A percentile compares a stretch with the other conserved stretches of the same genome.
Conservation (phyloP, 371 early-diverging fungal genomes). For the Mortierella sp. region DNA sequence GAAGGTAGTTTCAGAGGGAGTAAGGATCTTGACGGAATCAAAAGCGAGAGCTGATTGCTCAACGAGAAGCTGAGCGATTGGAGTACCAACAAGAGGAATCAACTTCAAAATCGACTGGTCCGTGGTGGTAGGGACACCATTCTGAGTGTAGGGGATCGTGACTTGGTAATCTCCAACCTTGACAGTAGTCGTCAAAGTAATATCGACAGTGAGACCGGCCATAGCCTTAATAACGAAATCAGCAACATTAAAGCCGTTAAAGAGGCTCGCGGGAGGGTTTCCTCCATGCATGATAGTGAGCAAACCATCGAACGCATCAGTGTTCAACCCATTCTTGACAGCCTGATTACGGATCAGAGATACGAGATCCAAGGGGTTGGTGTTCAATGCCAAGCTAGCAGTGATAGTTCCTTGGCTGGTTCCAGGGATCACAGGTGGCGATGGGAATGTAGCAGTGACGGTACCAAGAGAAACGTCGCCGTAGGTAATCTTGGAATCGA, state of each 20-base stretch:
- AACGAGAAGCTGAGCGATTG: slow-evolving; percentile 67
- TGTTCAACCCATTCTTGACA: slow-evolving; percentile 59
- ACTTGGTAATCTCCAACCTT: slow-evolving; percentile 66
- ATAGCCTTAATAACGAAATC: slow-evolving; percentile 64
- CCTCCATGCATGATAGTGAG: slow-evolving; percentile 58
- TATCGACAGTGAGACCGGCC: slow-evolving; percentile 63
- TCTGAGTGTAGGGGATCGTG: slow-evolving; percentile 62
- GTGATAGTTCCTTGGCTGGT: slow-evolving; percentile 42
- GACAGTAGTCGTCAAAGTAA: slow-evolving; percentile 60
- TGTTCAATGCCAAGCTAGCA: slow-evolving; percentile 42
- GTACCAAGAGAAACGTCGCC: slow-evolving; percentile 64
- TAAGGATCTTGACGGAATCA: slow-evolving; percentile 58
- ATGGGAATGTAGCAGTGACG: slow-evolving; percentile 56
- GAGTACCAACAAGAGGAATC: slow-evolving; percentile 67
- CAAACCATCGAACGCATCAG: slow-evolving; percentile 62
- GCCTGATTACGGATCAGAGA: slow-evolving; percentile 62
- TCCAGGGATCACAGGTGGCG: slow-evolving; percentile 47
- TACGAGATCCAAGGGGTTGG: slow-evolving; percentile 42
- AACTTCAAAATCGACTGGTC: slow-evolving; percentile 61
- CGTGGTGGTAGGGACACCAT: slow-evolving; percentile 58
- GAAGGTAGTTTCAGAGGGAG: slow-evolving; percentile 60
- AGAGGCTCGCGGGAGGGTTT: slow-evolving; percentile 55
- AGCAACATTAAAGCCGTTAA: slow-evolving; percentile 62
- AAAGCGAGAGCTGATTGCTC: slow-evolving; percentile 61
- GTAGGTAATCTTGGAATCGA: slow-evolving; percentile 61